Evolutionary conservation across 768 basidiomycete species (phyloP).

Genomic region (Lentinula aciculospora): DNA sequence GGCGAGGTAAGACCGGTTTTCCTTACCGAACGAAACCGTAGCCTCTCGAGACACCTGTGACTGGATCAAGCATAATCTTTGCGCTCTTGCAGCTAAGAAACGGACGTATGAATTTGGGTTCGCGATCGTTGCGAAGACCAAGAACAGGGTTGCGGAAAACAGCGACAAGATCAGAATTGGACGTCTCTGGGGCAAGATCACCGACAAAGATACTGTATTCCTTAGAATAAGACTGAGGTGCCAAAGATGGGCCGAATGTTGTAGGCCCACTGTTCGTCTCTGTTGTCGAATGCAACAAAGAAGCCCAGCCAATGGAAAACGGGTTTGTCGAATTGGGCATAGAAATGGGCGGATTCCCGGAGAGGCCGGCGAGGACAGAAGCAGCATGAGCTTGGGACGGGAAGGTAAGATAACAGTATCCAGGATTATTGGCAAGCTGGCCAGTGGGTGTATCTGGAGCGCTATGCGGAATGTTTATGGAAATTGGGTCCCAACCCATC

Average conservation of each 20-base stretch:
- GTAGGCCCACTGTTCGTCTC: conserved; percentile 18
- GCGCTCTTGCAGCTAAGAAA: conserved; percentile 93
- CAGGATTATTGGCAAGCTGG: conserved; percentile 76
- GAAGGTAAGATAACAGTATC: conserved; percentile 87
- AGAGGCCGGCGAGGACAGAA: conserved; percentile 63
- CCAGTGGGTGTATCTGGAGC: conserved; percentile 50
- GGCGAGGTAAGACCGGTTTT: conserved; percentile 13
- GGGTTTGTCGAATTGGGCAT: conserved; percentile 88
- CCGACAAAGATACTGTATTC: conserved; percentile 96
- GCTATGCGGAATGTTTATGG: conserved; percentile 66
- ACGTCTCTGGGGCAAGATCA: conserved; percentile 88
- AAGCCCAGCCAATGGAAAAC: conserved; percentile 79
- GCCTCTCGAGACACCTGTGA: conserved; percentile 82
- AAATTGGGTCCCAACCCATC: conserved; percentile 83
- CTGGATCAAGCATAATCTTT: conserved; percentile 91
- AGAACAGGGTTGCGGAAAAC: conserved; percentile 88
- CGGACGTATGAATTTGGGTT: conserved; percentile 83
- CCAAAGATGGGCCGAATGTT: conserved; percentile 11
- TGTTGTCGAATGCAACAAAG: conserved; percentile 30
- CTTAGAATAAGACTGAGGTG: conserved; percentile 54
- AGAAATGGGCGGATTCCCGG: conserved; percentile 37
- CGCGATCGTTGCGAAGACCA: conserved; percentile 78
- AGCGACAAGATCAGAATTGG: conserved; percentile 92
- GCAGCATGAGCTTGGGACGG: conserved; percentile 65
- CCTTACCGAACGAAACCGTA: conserved; percentile 86